A percentile compares a stretch with the other conserved stretches of the same genome.
phyloP scores from a whole-genome alignment of 345 rosid genomes.

The Corchorus olitorius region DNA sequence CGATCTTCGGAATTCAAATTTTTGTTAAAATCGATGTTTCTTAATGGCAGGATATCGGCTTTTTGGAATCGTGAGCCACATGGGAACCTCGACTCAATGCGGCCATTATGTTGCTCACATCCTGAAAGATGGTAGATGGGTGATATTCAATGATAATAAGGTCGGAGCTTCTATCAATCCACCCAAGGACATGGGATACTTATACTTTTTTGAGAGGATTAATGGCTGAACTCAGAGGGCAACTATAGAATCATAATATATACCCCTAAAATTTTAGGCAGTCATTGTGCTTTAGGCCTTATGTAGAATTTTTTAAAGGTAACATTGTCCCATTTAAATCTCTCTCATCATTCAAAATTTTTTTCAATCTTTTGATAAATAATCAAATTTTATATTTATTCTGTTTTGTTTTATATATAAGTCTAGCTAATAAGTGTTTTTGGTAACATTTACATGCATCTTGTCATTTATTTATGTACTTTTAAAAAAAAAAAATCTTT shows the following conservation, averaged over 20 bases:
- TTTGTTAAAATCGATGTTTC: background rate
- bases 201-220: constrained; percentile 92
- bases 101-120: constrained; percentile 98
- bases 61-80: constrained; percentile 91
- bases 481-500: no score
- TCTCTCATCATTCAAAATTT: no score
- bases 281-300: background rate
- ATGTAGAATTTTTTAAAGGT: background rate
- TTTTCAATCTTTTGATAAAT: background rate
- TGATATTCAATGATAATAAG: constrained; percentile 85
- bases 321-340: background rate
- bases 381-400: background rate
- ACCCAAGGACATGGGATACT: constrained; percentile 97
- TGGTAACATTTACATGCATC: no score
- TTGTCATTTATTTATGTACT: no score
- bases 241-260: background rate
- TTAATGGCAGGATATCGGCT: constrained; percentile 76
- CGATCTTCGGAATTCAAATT: background rate
- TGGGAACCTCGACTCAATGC: constrained; percentile 91
- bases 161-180: constrained; percentile 85
- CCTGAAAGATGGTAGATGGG: constrained; percentile 86
- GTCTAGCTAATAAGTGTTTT: background rate
- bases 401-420: background rate
- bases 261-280: background rate
- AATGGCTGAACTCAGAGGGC: constrained; percentile 35